Evolutionary conservation across 257 asterid genomes (phyloP).

Genomic region (Scutellaria barbata): DNA sequence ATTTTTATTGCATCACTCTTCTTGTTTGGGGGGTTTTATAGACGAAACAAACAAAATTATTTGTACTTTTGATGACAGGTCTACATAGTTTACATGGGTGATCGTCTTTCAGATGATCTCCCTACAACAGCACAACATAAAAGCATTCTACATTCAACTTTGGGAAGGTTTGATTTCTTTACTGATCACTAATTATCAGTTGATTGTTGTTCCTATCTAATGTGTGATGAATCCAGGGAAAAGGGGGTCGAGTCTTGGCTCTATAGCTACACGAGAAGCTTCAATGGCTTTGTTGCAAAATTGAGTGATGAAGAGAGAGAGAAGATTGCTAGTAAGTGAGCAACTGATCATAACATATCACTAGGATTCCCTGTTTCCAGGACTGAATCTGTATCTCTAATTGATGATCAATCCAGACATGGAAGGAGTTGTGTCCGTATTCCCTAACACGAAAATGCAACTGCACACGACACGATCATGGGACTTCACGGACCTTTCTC

Average conservation of each 20-base stretch:
- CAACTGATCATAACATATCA: neutral
- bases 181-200: neutral
- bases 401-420: slow-evolving; percentile 31
- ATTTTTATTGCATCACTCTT: neutral
- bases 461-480: slow-evolving; percentile 61
- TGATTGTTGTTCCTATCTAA: neutral
- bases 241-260: slow-evolving; percentile 44
- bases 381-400: neutral
- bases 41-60: no score
- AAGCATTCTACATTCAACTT: slow-evolving; percentile 47
- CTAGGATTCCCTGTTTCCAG: neutral
- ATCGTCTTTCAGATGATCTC: slow-evolving; percentile 47
- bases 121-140: slow-evolving; percentile 42
- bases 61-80: slow-evolving; percentile 26
- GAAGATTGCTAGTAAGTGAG: slow-evolving; percentile 43
- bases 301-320: slow-evolving; percentile 51
- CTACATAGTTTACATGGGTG: slow-evolving; percentile 62
- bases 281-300: slow-evolving; percentile 60
- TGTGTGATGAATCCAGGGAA: slow-evolving; percentile 33
- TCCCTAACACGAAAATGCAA: slow-evolving; percentile 46
- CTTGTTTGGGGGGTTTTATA: neutral
- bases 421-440: slow-evolving; percentile 54
- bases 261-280: slow-evolving; percentile 54
- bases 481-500: slow-evolving; percentile 62
- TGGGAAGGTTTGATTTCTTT: slow-evolving; percentile 45